Percentiles rank a stretch among this genome's conserved stretches.
phyloP scores from a whole-genome alignment of 192 early-diverging fungal species.

The Linnemannia zychae region DNA sequence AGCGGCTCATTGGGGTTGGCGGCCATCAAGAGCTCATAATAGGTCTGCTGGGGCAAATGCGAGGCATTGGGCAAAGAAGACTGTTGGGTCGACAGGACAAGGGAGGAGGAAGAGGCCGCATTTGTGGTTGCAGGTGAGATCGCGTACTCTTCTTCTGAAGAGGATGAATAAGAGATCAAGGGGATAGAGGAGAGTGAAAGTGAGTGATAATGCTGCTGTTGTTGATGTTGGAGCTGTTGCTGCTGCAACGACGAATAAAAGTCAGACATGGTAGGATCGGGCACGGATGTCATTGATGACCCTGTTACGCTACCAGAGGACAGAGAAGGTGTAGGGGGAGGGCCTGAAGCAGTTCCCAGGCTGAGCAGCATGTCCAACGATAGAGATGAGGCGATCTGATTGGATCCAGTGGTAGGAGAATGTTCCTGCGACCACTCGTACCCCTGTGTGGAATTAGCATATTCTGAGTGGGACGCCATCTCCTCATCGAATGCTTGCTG shows the following conservation, averaged over 20 bases:
- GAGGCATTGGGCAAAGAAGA: conserved; percentile 5
- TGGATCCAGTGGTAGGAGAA: background rate
- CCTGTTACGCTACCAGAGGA: background rate
- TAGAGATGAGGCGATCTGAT: conserved; percentile 12
- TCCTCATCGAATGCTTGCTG: conserved; percentile 18
- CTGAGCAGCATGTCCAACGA: conserved; percentile 44
- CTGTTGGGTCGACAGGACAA: conserved; percentile 14
- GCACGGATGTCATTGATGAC: background rate
- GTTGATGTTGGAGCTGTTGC: conserved; percentile 12
- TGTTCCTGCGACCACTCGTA: conserved; percentile 35
- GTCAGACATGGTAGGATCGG: conserved; percentile 19
- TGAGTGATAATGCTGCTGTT: conserved; percentile 12
- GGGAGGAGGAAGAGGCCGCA: background rate
- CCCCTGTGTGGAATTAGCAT: background rate
- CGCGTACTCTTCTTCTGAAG: conserved; percentile 1
- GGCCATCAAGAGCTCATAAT: conserved; percentile 47
- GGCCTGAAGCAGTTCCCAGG: conserved; percentile 21
- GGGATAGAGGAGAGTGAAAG: conserved; percentile 38
- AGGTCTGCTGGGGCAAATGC: conserved; percentile 27
- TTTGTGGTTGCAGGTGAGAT: conserved; percentile 17
- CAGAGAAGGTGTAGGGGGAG: background rate
- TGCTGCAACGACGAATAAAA: conserved; percentile 21
- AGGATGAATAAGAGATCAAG: conserved; percentile 17
- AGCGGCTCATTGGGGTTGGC: conserved; percentile 50
- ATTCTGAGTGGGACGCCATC: conserved; percentile 11